Evolutionary conservation across 495 filamentous ascomycete species (phyloP).

Genomic region (Astrothelium macrocarpum): DNA sequence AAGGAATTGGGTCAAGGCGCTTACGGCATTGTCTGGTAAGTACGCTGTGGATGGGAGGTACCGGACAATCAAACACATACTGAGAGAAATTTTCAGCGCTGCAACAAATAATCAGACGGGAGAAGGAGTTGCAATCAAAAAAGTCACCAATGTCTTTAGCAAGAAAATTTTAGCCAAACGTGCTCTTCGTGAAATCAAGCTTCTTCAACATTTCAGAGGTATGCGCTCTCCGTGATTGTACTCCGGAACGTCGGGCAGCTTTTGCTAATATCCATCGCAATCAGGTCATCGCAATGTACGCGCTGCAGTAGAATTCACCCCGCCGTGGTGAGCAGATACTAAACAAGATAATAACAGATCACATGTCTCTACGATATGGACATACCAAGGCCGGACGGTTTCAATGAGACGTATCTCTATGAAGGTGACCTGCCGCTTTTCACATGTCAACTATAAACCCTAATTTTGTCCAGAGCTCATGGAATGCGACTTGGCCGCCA

Average conservation of each 20-base stretch:
- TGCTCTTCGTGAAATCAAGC: constrained; percentile 94
- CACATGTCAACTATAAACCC: constrained; percentile 11
- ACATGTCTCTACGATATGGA: constrained; percentile 99
- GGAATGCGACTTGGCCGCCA: constrained; percentile 97
- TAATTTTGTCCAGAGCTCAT: constrained; percentile 65
- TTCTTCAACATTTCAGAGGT: constrained; percentile 94
- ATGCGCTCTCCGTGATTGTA: constrained; percentile 9
- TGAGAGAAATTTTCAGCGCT: constrained; percentile 41
- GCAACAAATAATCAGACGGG: constrained; percentile 83
- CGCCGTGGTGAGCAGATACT: neutral
- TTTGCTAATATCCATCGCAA: neutral
- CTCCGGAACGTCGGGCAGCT: neutral
- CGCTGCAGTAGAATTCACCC: constrained; percentile 12
- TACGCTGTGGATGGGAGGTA: neutral
- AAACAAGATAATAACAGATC: constrained; percentile 49
- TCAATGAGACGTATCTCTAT: constrained; percentile 98
- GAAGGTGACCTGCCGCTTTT: constrained; percentile 55
- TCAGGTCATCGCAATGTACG: constrained; percentile 57
- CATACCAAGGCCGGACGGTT: constrained; percentile 93
- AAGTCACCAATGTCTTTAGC: constrained; percentile 99
- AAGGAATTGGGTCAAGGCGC: constrained; percentile 98
- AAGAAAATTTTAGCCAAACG: constrained; percentile 99
- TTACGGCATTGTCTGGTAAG: constrained; percentile 97
- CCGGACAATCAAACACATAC: neutral
- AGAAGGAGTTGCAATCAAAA: constrained; percentile 98